Base-by-base conservation (phyloP, 345 rosid species). In the Xanthoceras sorbifolium region DNA sequence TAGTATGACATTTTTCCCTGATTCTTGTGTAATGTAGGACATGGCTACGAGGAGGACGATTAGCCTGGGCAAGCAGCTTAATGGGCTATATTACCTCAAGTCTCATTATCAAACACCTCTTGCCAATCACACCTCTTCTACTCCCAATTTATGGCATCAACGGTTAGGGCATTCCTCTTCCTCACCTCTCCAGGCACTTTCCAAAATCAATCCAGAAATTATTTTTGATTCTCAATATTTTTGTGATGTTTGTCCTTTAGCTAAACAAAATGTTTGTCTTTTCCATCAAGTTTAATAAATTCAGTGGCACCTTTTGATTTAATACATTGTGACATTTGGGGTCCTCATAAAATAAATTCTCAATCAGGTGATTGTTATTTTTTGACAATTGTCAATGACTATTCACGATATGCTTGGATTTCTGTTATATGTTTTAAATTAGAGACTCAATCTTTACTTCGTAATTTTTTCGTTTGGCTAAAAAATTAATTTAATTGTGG, bases 111-210 rank as follows among this genome's bases (percentile, higher is more conserved):
- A 54, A 26, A 9, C 72, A 25, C 3, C 10, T 10, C 17, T 66
- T 2, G 25, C 32, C 1, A 15, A 31, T 23, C 10, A 1, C 1
- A 20, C 67, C 25, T 3, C 7, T 1, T 34, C 5, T 0, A 7
- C 18, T 17, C n/a, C 78, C 8, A 12, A 28, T 5, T 25, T 61
- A 59, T 81, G 46, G 67, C 84, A 81, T 36, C 55, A n/a, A 34
- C 36, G 10, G 0, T 29, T 72, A 2, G 72, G 78, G 0, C 36
- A 72, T 31, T 66, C 67, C 3, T 59, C 60, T 1, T 15, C 4
- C 0, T 23, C 14, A 3, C 63, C 40, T 3, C 14, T 50, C 23
- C 0, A 32, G 4, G 18, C 2, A 0, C 5, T 72, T 4, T 44
- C 31, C 0, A 17, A 52, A 9, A 20, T 3, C 3, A 23, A 50